These are phyloP conservation scores for Albugo candida DNA, from an alignment of 352 stramenopile genomes.

Conservation along the genomic window DNA sequence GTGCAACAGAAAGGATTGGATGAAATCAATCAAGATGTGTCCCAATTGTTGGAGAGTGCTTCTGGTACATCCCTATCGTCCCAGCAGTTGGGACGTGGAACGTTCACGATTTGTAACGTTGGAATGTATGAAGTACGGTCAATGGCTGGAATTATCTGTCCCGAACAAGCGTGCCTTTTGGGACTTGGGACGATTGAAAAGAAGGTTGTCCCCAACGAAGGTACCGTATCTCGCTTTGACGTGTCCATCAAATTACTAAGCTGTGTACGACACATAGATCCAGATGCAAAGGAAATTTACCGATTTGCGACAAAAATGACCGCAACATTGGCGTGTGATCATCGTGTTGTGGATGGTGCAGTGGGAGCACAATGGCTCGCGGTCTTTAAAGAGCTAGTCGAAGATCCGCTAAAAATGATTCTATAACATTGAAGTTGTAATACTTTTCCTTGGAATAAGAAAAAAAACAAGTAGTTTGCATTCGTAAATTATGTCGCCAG, in stretches of 20 bases:
- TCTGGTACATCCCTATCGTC: slow-evolving; percentile 9
- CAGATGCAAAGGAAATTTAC: slow-evolving; percentile 65
- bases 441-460: neutral
- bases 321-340: slow-evolving; percentile 92
- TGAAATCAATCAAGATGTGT: slow-evolving; percentile 81
- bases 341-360: slow-evolving; percentile 94
- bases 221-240: slow-evolving; percentile 6
- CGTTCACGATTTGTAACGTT: slow-evolving; percentile 93
- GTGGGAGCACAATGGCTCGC: slow-evolving; percentile 91
- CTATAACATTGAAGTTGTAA: too few species aligned
- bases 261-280: slow-evolving; percentile 17
- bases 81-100: slow-evolving; percentile 67
- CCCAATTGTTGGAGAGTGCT: slow-evolving; percentile 20
- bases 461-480: neutral
- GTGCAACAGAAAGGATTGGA: slow-evolving; percentile 80
- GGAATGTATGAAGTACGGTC: slow-evolving; percentile 93
- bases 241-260: neutral
- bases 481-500: too few species aligned
- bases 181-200: slow-evolving; percentile 89
- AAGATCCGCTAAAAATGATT: slow-evolving; percentile 94
- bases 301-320: slow-evolving; percentile 86
- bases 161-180: slow-evolving; percentile 85
- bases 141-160: slow-evolving; percentile 85
- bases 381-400: slow-evolving; percentile 92
- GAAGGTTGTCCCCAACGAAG: slow-evolving; percentile 84